Evolutionary conservation across 805 yeast species (phyloP).

Genomic region (Ogataea trehaloabstinens): DNA sequence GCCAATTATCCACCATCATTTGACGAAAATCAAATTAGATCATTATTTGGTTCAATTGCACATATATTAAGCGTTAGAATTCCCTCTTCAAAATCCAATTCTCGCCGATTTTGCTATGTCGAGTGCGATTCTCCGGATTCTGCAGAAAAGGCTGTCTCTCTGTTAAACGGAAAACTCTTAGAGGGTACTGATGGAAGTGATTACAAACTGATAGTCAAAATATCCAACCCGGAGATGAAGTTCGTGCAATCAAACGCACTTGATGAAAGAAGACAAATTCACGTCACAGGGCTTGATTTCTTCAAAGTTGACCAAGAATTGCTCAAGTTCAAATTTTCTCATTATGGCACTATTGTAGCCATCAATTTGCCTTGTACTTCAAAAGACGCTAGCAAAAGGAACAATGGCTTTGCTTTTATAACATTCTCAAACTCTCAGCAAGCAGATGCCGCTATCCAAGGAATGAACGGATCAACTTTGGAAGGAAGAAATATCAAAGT

Average conservation of each 20-base stretch:
- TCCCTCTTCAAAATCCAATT: conserved; percentile 57
- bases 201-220: conserved; percentile 50
- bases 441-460: conserved; percentile 45
- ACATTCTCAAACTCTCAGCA: conserved; percentile 41
- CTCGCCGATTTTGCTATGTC: conserved; percentile 72
- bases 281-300: conserved; percentile 53
- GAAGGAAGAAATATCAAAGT: conserved; percentile 50
- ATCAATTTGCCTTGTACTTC: conserved; percentile 44
- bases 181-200: conserved; percentile 28
- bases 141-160: conserved; percentile 43
- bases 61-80: conserved; percentile 50
- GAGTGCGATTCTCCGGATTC: conserved; percentile 47
- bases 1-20: conserved; percentile 68
- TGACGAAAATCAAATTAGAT: conserved; percentile 37
- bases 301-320: conserved; percentile 36
- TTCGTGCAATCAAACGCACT: conserved; percentile 42
- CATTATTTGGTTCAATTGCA: conserved; percentile 41
- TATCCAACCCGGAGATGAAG: conserved; percentile 57
- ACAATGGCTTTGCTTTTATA: conserved; percentile 69
- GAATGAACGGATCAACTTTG: conserved; percentile 39
- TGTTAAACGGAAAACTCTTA: conserved; percentile 38
- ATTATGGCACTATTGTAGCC: conserved; percentile 53
- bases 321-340: conserved; percentile 41
- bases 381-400: conserved; percentile 32
- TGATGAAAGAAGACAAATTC: conserved; percentile 56